Evolutionary conservation across 257 asterid species (phyloP), one percentile per base, ranked within the genome.

Genomic region (Scutellaria minor): DNA sequence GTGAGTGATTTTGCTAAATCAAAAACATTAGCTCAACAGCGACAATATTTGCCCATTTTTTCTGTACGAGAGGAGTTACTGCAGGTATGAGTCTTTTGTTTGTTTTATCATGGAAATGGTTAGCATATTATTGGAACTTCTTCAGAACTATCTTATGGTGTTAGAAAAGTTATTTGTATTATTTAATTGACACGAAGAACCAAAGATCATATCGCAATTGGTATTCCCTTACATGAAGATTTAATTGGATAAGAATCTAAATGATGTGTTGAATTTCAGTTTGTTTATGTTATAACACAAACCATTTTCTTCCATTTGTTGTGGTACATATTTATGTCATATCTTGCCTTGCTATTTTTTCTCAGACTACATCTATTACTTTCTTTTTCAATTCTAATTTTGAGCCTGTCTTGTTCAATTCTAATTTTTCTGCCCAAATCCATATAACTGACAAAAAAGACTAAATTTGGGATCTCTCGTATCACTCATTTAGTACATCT

Each of bases 31-130:
- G 84, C 91, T 35, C 93, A 92, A 65, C 98, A 92, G 57, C 81
- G 99, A 65, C 97, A 90, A 73, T 95, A 88, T 84, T 79, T 95
- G 73, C 99, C 99, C 53, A 95, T 95, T 70, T 95, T 92, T 76
- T 90, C 98, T 74, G 89, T 95, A 22, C 92, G 99, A 22, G 99
- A 95, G 9, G 99, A 95, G 59, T 87, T 95, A 59, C 85, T 95
- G 74, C 99, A 95, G 97, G 99, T 95, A 67, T 71, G 83, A 74
- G 10, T 59, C 64, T 9, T 47, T 35, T 22, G 37, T 61, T 70
- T 66, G 50, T 55, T 80, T 11, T 52, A 71, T 35, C 14, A 3
- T 27, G 0, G 58, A 61, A 64, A 12, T 74, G 8, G 51, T 18
- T 44, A 12, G 5, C 56, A 15, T 40, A 39, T 14, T 64, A 37